Conservation (phyloP, 176 grass and related monocot genomes). For the Oryza australiensis region DNA sequence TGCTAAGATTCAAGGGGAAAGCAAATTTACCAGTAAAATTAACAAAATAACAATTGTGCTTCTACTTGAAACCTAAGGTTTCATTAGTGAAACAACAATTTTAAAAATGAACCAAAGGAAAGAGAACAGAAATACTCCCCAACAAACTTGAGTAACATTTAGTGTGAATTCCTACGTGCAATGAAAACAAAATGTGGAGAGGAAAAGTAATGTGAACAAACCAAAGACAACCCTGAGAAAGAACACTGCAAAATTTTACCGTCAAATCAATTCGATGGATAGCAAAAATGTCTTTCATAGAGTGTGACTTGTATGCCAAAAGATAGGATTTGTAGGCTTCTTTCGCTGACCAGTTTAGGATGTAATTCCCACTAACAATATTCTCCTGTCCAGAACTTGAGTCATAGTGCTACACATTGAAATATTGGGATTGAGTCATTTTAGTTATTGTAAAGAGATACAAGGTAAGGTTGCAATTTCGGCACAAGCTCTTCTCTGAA, state of each 20-base stretch:
- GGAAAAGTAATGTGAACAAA: neutral
- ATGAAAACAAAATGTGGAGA: neutral
- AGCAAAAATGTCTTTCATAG: constrained; percentile 91
- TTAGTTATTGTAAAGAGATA: neutral
- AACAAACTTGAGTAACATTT: neutral
- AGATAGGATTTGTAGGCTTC: constrained; percentile 92
- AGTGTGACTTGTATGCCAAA: constrained; percentile 88
- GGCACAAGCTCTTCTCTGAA: constrained; percentile 79
- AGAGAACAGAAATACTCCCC: neutral
- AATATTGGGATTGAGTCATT: neutral
- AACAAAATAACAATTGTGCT: neutral
- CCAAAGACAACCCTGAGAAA: neutral
- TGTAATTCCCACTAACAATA: constrained; percentile 80
- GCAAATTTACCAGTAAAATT: neutral
- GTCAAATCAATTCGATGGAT: constrained; percentile 83
- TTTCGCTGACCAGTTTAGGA: constrained; percentile 78
- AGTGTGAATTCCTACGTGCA: neutral
- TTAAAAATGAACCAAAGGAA: no score
- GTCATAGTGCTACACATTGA: neutral
- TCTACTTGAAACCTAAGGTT: neutral
- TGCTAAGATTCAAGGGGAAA: constrained; percentile 3
- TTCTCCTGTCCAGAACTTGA: constrained; percentile 66
- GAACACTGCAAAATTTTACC: constrained; percentile 46
- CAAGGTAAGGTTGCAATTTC: constrained; percentile 89
- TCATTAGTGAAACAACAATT: neutral